Evolutionary conservation across 2,329 filamentous ascomycete species (phyloP), one percentile per base, ranked within the genome.

Genomic region (Geosmithia flava): DNA sequence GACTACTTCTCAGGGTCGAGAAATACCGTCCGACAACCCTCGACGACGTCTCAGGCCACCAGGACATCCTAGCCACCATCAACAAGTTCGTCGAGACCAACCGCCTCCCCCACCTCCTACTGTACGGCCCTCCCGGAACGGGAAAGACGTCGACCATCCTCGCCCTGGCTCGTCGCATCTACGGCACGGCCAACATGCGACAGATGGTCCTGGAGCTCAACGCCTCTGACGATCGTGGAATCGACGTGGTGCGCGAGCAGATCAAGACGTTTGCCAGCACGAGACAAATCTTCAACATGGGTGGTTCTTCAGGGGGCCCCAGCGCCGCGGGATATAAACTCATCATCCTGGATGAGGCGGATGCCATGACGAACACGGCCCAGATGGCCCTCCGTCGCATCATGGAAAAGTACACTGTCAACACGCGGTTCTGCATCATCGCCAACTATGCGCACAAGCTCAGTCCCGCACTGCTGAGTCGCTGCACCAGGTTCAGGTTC

Each of bases 211-310:
- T 98, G 33, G 93, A 98, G 68, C 79, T 98, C 54, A 98, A 98
- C 63, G 93, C 93, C 41, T 95, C 89, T 45, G 93, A 98, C 62
- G 93, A 98, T 65, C 79, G 93, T 66, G 93, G 93, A 60, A 98
- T 98, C 64, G 93, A 98, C 55, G 93, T 98, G 2, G 93, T 98
- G 49, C 80, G 90, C 55, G 93, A 98, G 69, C 93, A 98, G 68
- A 98, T 98, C 78, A 98, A 97, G 75, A 98, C 93, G 0, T 98
- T 98, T 68, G 91, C 88, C 41, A 94, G 87, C 56, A 98, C 93
- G 7, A 96, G 95, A 67, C 93, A 98, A 62, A 98, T 98, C 58
- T 98, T 98, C 70, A 74, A 69, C 15, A 68, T 76, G 61, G 80
- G 78, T n/a, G 71, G 76, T 42, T 71, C 72, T 7, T 68, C 75